Percentiles rank a stretch among this genome's conserved stretches.
Evolutionary conservation across 176 grass and related monocot species (phyloP).

Genomic region (Triticum monococcum): DNA sequence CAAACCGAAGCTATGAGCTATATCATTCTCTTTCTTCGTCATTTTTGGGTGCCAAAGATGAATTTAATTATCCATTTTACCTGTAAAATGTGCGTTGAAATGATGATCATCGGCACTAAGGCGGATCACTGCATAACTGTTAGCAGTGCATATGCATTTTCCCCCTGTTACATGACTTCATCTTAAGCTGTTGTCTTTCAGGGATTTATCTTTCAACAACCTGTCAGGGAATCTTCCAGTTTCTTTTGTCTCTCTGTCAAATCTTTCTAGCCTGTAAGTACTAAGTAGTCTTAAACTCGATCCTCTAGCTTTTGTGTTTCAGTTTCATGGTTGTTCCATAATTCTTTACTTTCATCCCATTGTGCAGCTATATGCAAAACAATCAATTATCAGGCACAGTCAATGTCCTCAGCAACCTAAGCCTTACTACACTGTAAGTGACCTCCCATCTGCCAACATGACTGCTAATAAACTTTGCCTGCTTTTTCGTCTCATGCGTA

Average conservation of each 20-base stretch:
- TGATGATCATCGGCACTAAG: background rate
- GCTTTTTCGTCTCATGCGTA: background rate
- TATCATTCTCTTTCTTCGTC: no score
- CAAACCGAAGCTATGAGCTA: background rate
- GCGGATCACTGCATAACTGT: background rate
- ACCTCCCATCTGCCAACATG: background rate
- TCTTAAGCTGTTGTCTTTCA: conserved; percentile 48
- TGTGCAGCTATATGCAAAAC: conserved; percentile 73
- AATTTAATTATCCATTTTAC: conserved; percentile 4
- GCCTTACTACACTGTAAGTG: conserved; percentile 85
- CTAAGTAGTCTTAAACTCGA: background rate
- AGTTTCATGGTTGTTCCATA: conserved; percentile 26
- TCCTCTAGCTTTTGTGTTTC: background rate
- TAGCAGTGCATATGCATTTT: background rate
- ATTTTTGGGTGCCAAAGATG: background rate
- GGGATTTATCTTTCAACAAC: conserved; percentile 92
- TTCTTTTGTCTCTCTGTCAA: conserved; percentile 69
- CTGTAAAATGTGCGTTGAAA: background rate
- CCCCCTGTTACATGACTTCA: conserved; percentile 7
- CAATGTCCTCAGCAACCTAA: conserved; percentile 64
- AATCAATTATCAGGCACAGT: conserved; percentile 78
- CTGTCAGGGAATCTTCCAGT: conserved; percentile 65
- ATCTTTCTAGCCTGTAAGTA: conserved; percentile 88
- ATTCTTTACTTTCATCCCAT: conserved; percentile 21
- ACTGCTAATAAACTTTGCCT: background rate